These are phyloP conservation scores for Clarireedia hainanense DNA, from an alignment of 2,329 filamentous ascomycete species.

Conservation along the genomic window DNA sequence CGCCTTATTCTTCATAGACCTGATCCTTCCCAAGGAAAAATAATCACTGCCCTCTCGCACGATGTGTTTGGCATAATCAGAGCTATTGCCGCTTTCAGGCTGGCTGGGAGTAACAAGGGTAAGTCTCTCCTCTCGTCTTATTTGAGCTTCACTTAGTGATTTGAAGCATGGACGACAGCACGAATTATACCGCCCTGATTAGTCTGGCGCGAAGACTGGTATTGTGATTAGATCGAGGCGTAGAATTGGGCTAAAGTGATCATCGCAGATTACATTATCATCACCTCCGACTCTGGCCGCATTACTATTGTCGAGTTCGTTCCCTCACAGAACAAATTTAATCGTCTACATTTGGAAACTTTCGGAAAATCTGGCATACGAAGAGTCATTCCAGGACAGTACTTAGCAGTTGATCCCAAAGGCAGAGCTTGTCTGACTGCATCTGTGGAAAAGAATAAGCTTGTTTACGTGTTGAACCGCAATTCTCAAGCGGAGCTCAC, in stretches of 20 bases:
- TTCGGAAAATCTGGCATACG: constrained; percentile 96
- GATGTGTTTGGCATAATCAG: constrained; percentile 96
- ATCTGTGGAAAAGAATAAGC: constrained; percentile 96
- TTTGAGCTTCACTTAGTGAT: constrained; percentile 63
- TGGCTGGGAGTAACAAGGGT: constrained; percentile 96
- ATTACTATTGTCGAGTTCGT: constrained; percentile 92
- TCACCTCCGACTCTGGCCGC: constrained; percentile 90
- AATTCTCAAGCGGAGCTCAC: constrained; percentile 91
- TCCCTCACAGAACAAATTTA: constrained; percentile 77
- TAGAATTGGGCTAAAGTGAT: constrained; percentile 23
- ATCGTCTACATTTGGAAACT: constrained; percentile 87
- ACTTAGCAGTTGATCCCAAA: constrained; percentile 90
- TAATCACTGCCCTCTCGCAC: constrained; percentile 79
- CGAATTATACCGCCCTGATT: constrained; percentile 27
- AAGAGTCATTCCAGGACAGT: constrained; percentile 90
- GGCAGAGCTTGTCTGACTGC: constrained; percentile 91
- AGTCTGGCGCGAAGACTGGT: constrained; percentile 13
- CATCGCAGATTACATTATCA: constrained; percentile 79
- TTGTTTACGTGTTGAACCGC: constrained; percentile 96
- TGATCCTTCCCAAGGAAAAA: constrained; percentile 76
- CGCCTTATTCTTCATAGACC: constrained; percentile 82
- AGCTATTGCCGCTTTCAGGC: constrained; percentile 76
- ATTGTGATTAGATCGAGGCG: constrained; percentile 8
- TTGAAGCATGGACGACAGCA: constrained; percentile 52
- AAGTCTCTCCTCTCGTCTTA: constrained; percentile 42